phyloP scores from a whole-genome alignment of 2,329 filamentous ascomycete genomes.

The Huntiella bhutanensis region DNA sequence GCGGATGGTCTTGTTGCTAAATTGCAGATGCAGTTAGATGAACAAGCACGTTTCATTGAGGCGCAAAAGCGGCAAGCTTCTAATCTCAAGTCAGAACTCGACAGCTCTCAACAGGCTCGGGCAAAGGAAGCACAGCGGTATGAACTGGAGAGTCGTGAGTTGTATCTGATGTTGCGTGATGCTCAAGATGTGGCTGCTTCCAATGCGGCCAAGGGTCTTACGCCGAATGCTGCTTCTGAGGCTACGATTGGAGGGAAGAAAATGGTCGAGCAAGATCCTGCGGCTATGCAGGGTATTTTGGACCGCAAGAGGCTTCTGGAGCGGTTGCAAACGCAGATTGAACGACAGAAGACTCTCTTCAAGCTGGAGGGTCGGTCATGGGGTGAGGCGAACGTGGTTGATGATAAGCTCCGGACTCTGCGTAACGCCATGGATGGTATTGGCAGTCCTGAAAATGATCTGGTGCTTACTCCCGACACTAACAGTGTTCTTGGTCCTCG shows the following conservation, averaged over 20 bases:
- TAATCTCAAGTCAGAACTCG: conserved; percentile 71
- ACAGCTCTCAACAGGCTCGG: conserved; percentile 66
- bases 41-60: conserved; percentile 79
- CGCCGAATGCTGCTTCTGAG: neutral
- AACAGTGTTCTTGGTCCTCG: conserved; percentile 59
- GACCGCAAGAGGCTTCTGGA: conserved; percentile 87
- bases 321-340: conserved; percentile 82
- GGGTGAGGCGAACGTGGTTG: conserved; percentile 65
- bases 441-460: conserved; percentile 23
- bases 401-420: conserved; percentile 76
- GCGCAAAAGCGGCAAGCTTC: conserved; percentile 75
- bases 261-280: conserved; percentile 44
- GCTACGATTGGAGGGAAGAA: conserved; percentile 16
- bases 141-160: conserved; percentile 84
- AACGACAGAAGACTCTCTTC: conserved; percentile 92
- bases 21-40: conserved; percentile 81
- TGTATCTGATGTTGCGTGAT: conserved; percentile 96
- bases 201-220: conserved; percentile 40
- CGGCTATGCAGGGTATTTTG: conserved; percentile 76
- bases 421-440: conserved; percentile 82
- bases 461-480: conserved; percentile 33
- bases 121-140: conserved; percentile 86
- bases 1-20: conserved; percentile 88
- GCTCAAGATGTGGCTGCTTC: conserved; percentile 91
- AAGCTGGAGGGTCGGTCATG: conserved; percentile 89